These are phyloP conservation scores for Aphanomyces cochlioides DNA, from an alignment of 352 stramenopile genomes.

Conservation along the genomic window DNA sequence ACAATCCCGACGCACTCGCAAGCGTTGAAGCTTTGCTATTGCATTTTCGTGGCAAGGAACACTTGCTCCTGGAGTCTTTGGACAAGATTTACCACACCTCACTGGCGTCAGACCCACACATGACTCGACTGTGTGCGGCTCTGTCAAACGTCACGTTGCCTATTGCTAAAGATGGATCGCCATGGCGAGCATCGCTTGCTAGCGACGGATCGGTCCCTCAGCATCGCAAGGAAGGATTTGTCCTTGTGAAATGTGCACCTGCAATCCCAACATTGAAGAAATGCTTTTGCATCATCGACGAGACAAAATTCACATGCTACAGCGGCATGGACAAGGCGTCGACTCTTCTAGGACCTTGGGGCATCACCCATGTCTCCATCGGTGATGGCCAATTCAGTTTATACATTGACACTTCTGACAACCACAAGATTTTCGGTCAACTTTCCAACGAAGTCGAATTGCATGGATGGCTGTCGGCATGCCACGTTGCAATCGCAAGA, in stretches of 20 bases:
- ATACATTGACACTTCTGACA: slow-evolving; percentile 13
- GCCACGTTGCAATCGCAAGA: slow-evolving; percentile 22
- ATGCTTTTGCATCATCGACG: slow-evolving; percentile 16
- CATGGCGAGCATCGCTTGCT: slow-evolving; percentile 34
- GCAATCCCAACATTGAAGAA: slow-evolving; percentile 14
- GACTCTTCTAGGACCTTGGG: background rate
- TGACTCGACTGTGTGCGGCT: slow-evolving; percentile 37
- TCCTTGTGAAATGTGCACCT: slow-evolving; percentile 38
- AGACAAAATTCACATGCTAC: background rate
- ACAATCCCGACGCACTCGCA: slow-evolving; percentile 23
- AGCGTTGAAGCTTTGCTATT: slow-evolving; percentile 18
- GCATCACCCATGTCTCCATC: slow-evolving; percentile 6
- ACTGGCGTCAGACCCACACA: slow-evolving; percentile 37
- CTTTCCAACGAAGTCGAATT: slow-evolving; percentile 19
- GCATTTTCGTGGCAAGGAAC: slow-evolving; percentile 38
- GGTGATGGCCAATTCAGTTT: slow-evolving; percentile 29
- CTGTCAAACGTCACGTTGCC: background rate
- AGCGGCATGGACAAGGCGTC: background rate
- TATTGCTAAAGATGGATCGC: background rate
- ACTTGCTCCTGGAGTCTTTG: slow-evolving; percentile 52
- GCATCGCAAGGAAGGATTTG: slow-evolving; percentile 40
- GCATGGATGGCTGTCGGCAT: slow-evolving; percentile 23
- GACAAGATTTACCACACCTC: slow-evolving; percentile 63
- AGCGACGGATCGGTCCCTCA: slow-evolving; percentile 41
- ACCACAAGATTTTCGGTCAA: slow-evolving; percentile 15